Conservation (phyloP, 176 grass and related monocot species). For the Leersia perrieri region DNA sequence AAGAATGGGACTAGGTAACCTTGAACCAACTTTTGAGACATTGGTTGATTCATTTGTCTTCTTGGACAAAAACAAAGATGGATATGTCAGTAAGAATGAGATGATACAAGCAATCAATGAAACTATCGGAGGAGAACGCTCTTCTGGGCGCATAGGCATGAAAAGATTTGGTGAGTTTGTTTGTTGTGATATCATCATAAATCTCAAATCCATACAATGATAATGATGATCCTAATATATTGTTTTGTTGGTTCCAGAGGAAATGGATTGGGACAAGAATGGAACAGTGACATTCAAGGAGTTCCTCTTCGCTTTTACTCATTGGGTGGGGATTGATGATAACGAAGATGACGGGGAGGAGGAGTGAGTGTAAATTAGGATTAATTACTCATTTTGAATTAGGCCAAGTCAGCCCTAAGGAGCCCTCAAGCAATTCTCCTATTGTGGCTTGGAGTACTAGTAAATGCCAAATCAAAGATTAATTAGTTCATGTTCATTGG, state of each 20-base stretch:
- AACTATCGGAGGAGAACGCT: conserved; percentile 82
- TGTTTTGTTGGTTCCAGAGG: conserved; percentile 54
- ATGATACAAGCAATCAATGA: conserved; percentile 97
- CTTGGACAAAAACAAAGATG: conserved; percentile 98
- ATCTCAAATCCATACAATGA: not conserved
- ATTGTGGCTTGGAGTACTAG: not conserved
- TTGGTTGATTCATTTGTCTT: conserved; percentile 95
- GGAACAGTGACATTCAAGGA: conserved; percentile 97
- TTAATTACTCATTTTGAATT: conserved; percentile 17
- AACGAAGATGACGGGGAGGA: conserved; percentile 59
- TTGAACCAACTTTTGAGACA: conserved; percentile 88
- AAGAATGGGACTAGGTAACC: conserved; percentile 72
- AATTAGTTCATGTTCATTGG: conserved; percentile 23
- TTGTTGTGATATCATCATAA: not conserved
- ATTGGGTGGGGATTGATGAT: conserved; percentile 86
- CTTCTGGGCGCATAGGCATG: conserved; percentile 92
- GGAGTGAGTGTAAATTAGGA: conserved; percentile 11
- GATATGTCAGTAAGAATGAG: conserved; percentile 96
- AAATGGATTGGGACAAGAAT: conserved; percentile 99
- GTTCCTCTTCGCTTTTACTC: conserved; percentile 95
- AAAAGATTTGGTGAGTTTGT: conserved; percentile 90
- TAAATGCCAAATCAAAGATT: conserved; percentile 12
- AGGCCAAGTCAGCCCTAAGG: conserved; percentile 8
- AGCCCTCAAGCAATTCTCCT: conserved; percentile 9
- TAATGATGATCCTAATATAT: conserved; percentile 7